Evolutionary conservation across 352 stramenopile genomes (phyloP), one percentile per base, ranked within the genome.

Genomic region (Globisporangium middletonii): DNA sequence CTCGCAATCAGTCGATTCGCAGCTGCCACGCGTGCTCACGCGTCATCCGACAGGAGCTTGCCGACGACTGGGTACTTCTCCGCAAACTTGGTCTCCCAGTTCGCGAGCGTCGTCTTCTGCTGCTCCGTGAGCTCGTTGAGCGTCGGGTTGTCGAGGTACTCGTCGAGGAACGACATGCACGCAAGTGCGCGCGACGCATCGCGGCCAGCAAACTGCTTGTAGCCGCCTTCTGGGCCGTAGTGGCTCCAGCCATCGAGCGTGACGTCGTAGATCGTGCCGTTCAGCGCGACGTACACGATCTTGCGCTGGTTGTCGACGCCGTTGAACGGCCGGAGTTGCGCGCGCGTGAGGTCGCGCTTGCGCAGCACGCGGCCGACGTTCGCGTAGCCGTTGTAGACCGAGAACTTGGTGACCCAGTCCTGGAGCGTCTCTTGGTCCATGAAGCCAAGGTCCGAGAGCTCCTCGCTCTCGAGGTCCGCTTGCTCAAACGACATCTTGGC

Each of bases 401-500:
- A 57, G 58, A 98, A 98, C 55, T 87, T 95, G 50, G 88, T 86
- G 35, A 88, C 82, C 96, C 96, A 99, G 73, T 98, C 93, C 16
- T 83, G 62, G 48, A 99, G 73, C 35, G 95, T 83, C 52, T 89
- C 88, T 35, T 76, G 68, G 65, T 98, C 83, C 52, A 91, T 88
- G 30, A 85, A 68, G 0, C 78, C 84, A 33, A 98, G 77, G 60
- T 93, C 86, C 62, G 85, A 80, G 35, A 94, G 63, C 44, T 61
- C 71, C 9, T 78, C 70, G 64, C 94, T 87, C 55, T 97, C 86
- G 7, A 97, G 62, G 63, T 94, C 80, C 18, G 87, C 91, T 1
- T 80, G 67, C 60, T 97, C 83, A 52, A 99, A 93, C 60, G 92
- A 98, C 93, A 99, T 98, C 58, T 94, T 91, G 26, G 93, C 94